These are phyloP conservation scores for Leptodontidium sp. DNA, from an alignment of 2,329 filamentous ascomycete species.

Conservation along the genomic window DNA sequence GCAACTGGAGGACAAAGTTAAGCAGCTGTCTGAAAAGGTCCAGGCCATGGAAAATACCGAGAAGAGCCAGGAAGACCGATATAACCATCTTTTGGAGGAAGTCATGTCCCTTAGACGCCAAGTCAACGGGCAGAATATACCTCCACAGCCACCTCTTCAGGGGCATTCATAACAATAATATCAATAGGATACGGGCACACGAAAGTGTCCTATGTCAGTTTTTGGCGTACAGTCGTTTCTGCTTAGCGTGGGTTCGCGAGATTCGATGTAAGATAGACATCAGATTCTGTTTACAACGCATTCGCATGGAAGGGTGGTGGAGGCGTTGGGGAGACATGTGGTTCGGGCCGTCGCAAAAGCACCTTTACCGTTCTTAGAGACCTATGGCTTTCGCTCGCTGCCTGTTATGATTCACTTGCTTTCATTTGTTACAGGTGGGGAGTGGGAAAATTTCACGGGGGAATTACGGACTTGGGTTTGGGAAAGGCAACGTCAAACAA, in stretches of 20 bases:
- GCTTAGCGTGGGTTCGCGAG: slow-evolving; percentile 40
- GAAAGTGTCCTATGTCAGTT: slow-evolving; percentile 38
- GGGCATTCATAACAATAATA: slow-evolving; percentile 39
- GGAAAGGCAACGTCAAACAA: slow-evolving; percentile 11
- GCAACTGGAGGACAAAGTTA: slow-evolving; percentile 68
- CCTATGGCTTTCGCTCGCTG: slow-evolving; percentile 23
- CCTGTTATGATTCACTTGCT: slow-evolving; percentile 19
- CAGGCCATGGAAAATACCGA: slow-evolving; percentile 50
- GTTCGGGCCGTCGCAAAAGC: slow-evolving; percentile 22
- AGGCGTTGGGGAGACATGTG: slow-evolving; percentile 37
- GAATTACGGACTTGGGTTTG: background rate
- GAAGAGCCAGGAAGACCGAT: slow-evolving; percentile 42
- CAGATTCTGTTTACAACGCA: slow-evolving; percentile 26
- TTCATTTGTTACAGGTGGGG: slow-evolving; percentile 22
- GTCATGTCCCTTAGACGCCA: slow-evolving; percentile 41
- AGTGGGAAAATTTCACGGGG: slow-evolving; percentile 19
- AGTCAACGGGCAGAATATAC: slow-evolving; percentile 37
- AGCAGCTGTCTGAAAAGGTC: slow-evolving; percentile 55
- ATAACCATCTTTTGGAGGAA: slow-evolving; percentile 44
- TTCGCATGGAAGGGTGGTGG: slow-evolving; percentile 29
- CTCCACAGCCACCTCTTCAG: slow-evolving; percentile 29
- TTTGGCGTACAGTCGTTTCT: slow-evolving; percentile 39
- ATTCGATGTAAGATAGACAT: slow-evolving; percentile 41
- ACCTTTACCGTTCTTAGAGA: slow-evolving; percentile 22
- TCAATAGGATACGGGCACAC: slow-evolving; percentile 40